Evolutionary conservation across 495 filamentous ascomycete species (phyloP).

Genomic region (Bacidia gigantensis): DNA sequence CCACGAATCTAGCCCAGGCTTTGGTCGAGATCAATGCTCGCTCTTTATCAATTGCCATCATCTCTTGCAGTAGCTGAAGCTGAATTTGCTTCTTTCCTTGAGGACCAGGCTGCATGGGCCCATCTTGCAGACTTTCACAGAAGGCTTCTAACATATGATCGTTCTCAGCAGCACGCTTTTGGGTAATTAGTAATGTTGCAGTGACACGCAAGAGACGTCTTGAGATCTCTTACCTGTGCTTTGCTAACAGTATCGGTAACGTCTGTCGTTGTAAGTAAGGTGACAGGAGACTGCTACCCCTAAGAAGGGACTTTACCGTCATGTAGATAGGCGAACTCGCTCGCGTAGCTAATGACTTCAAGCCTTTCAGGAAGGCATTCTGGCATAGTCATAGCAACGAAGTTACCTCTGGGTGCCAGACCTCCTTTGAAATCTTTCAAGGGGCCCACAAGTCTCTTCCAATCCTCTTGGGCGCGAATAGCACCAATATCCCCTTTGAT

Average conservation of each 20-base stretch:
- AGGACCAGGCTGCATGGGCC: neutral
- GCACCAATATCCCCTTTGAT: constrained; percentile 17
- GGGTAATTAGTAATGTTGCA: constrained; percentile 25
- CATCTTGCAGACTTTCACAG: neutral
- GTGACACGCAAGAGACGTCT: constrained; percentile 30
- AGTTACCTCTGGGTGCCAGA: constrained; percentile 16
- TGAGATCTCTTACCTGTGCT: constrained; percentile 29
- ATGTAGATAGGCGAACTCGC: too few relatives aligned
- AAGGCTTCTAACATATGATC: constrained; percentile 2
- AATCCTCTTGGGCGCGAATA: constrained; percentile 20
- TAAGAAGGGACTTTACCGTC: too few relatives aligned
- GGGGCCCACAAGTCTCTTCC: constrained; percentile 20
- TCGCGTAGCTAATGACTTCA: too few relatives aligned
- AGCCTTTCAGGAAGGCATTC: too few relatives aligned
- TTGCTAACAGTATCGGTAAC: too few relatives aligned
- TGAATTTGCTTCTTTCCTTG: constrained; percentile 8
- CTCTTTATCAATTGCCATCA: constrained; percentile 17
- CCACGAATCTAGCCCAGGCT: constrained; percentile 16
- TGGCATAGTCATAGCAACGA: constrained; percentile 19
- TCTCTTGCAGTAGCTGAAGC: constrained; percentile 11
- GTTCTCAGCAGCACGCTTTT: neutral
- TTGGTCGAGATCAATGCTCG: constrained; percentile 15
- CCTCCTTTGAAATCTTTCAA: constrained; percentile 18
- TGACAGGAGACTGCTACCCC: too few relatives aligned
- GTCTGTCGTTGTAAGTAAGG: too few relatives aligned